These are phyloP conservation scores for Hibiscus syriacus DNA, from an alignment of 345 rosid species.

Conservation along the genomic window DNA sequence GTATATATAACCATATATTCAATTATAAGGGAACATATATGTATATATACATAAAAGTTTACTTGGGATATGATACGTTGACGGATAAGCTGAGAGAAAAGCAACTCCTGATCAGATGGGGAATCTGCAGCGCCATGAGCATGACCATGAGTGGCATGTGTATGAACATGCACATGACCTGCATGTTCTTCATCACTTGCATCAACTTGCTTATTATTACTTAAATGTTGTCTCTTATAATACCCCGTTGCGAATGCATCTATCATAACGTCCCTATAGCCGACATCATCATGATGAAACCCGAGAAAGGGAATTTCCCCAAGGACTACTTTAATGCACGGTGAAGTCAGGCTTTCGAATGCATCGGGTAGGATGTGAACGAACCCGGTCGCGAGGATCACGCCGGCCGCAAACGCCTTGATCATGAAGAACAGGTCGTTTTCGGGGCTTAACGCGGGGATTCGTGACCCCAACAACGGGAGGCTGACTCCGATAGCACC, in stretches of 20 bases:
- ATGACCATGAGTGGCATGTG: not conserved
- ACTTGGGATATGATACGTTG: not conserved
- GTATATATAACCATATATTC: not conserved
- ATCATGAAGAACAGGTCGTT: slow-evolving; percentile 48
- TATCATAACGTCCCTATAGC: slow-evolving; percentile 47
- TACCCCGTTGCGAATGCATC: slow-evolving; percentile 48
- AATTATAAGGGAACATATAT: not conserved
- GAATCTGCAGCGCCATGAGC: not conserved
- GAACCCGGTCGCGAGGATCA: slow-evolving; percentile 55
- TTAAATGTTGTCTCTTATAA: slow-evolving; percentile 35
- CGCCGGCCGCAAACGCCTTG: slow-evolving; percentile 65
- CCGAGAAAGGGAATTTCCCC: slow-evolving; percentile 56
- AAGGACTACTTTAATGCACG: slow-evolving; percentile 33
- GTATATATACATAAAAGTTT: not conserved
- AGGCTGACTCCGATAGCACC: slow-evolving; percentile 51
- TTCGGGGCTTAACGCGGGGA: slow-evolving; percentile 37
- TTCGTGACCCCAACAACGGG: slow-evolving; percentile 33
- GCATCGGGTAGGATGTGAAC: slow-evolving; percentile 62
- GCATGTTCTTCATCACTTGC: slow-evolving; percentile 20
- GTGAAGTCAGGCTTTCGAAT: slow-evolving; percentile 41
- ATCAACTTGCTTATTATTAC: slow-evolving; percentile 15
- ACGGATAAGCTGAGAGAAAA: not conserved
- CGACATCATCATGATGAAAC: slow-evolving; percentile 50
- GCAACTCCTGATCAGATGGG: not conserved
- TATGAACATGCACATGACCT: not conserved